Percentiles rank a stretch among this genome's conserved stretches.
Conservation (phyloP, 2,329 filamentous ascomycete species). For the Ophiocordyceps camponoti-rufipedis region DNA sequence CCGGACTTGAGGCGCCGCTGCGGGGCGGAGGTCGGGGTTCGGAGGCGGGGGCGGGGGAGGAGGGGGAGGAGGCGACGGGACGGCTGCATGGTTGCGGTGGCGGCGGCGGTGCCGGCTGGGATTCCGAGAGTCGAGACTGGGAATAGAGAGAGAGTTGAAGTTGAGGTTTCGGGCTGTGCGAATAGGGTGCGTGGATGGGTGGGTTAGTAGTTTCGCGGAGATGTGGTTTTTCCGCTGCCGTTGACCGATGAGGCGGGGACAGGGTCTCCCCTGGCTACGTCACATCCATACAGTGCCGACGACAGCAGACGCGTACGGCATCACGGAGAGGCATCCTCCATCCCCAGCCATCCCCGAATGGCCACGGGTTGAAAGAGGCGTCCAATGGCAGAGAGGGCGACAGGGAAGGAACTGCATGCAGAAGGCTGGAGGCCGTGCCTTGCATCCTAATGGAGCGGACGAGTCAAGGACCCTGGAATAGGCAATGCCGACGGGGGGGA, state of each 20-base stretch:
- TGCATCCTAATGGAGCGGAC: not conserved
- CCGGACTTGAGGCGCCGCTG: conserved; percentile 33
- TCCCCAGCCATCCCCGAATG: no score
- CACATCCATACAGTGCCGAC: not conserved
- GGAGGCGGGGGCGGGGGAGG: not conserved
- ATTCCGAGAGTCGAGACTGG: not conserved
- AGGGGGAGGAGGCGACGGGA: not conserved
- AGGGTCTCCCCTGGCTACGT: not conserved
- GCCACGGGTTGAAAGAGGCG: not conserved
- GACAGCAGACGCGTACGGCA: no score
- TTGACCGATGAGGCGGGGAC: no score
- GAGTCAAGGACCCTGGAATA: not conserved
- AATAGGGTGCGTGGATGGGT: no score
- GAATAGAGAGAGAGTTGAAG: not conserved
- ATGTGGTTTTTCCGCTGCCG: no score
- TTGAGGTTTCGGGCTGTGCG: no score
- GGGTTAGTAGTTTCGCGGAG: no score
- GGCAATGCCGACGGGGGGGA: not conserved
- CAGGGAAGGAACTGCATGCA: not conserved
- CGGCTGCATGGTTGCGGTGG: not conserved
- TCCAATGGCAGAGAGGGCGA: not conserved
- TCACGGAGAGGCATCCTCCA: no score
- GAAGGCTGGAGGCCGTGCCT: not conserved
- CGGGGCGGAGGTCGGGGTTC: conserved; percentile 6
- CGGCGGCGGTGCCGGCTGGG: not conserved